Base-by-base conservation (phyloP, 208 protist genomes). In the Leptomonas pyrrhocoris region DNA sequence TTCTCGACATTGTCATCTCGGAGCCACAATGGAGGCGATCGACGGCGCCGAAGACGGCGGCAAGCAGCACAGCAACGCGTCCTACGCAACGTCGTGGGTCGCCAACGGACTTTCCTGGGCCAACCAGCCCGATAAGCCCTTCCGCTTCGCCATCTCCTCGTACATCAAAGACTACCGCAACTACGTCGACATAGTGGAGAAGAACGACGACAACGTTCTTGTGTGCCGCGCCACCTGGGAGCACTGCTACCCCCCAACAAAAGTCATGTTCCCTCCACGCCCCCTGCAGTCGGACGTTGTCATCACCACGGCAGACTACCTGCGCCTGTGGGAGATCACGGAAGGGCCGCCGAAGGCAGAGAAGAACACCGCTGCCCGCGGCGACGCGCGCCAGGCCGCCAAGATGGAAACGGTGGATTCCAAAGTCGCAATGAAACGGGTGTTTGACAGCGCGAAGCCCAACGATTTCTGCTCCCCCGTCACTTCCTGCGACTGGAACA, bases 401-500 rank as follows among this genome's bases (percentile, higher is more conserved):
- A 77, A 70, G 62, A 28, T 58, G 19, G 77, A 83, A 30, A 80
- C 79, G 30, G 74, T 90, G 63, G 59, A 93, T 62, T 85, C 79
- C 0, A 86, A 89, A 57, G 74, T 76, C 42, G 97, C 87, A 78
- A 95, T 95, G 94, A 98, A 93, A 88, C 94, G 76, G 0, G 86
- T 92, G 23, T 96, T 94, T 71, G 90, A 91, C 64, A 86, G 77
- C 65, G 81, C 83, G 5, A 93, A 91, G 70, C 80, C 88, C 1
- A 98, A 96, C 59, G 98, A 99, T 55, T 99, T 98, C 73, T 99
- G 98, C 74, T 98, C 98, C 12, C 99, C 99, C 12, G 85, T 99
- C 13, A 99, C 99, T 15, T 99, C 97, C 4, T 99, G 99, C 79
- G 99, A 99, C 85, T 99, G 99, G 98, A 99, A 99, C 81, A 85